phyloP scores from a whole-genome alignment of 1,284 basidiomycete species.

The Cryptococcus sp. region DNA sequence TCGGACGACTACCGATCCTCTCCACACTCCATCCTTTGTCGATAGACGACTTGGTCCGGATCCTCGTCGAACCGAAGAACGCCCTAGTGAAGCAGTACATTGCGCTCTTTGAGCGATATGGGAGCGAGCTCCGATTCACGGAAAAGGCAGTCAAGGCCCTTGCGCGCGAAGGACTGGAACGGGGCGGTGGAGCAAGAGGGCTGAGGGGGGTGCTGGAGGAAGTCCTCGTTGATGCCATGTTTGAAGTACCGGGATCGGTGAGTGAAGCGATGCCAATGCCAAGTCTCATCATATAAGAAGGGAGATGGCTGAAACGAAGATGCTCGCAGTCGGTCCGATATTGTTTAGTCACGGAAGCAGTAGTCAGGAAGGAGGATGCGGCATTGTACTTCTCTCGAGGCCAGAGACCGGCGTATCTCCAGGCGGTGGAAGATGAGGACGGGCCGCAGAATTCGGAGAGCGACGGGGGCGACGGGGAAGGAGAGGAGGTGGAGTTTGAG shows the following conservation, averaged over 20 bases:
- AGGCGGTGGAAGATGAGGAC: slow-evolving; percentile 62
- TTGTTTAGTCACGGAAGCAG: slow-evolving; percentile 63
- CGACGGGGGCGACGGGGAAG: not conserved
- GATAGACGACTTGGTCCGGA: slow-evolving; percentile 75
- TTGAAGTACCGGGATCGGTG: slow-evolving; percentile 74
- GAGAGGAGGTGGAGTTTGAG: not conserved
- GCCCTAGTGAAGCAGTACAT: slow-evolving; percentile 88
- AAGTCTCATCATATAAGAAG: not conserved
- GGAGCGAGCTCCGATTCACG: slow-evolving; percentile 53
- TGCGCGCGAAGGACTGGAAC: slow-evolving; percentile 71
- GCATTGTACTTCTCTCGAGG: slow-evolving; percentile 66
- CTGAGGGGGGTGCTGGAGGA: slow-evolving; percentile 91
- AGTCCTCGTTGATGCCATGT: slow-evolving; percentile 80
- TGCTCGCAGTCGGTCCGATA: slow-evolving; percentile 60
- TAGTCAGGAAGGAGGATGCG: slow-evolving; percentile 58
- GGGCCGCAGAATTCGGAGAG: slow-evolving; percentile 10
- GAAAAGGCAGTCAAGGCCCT: slow-evolving; percentile 60
- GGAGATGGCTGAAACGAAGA: slow-evolving; percentile 5
- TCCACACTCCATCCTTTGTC: slow-evolving; percentile 76
- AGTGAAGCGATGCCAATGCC: too few relatives aligned
- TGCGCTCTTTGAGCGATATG: slow-evolving; percentile 63
- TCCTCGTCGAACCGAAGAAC: slow-evolving; percentile 88
- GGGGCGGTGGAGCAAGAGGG: slow-evolving; percentile 87
- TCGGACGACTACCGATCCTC: slow-evolving; percentile 84
- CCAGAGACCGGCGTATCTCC: slow-evolving; percentile 61